These are phyloP conservation scores for Flaveria linearis DNA, from an alignment of 129 eudicot species.

Conservation along the genomic window DNA sequence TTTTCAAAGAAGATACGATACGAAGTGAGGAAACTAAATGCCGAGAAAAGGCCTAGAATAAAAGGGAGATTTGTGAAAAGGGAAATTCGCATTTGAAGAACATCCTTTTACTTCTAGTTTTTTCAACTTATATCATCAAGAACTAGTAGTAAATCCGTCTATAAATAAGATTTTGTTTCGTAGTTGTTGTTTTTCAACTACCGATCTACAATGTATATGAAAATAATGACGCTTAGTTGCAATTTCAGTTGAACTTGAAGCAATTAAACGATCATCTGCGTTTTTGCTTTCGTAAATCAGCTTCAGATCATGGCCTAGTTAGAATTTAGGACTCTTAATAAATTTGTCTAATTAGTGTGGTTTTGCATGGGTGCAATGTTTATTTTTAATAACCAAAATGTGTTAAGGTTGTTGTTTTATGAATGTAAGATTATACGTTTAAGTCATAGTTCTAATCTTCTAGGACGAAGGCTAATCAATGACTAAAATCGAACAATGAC, in stretches of 20 bases:
- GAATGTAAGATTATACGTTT: too few species aligned
- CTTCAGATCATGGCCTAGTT: not conserved
- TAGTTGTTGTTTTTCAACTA: not conserved
- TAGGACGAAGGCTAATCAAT: too few species aligned
- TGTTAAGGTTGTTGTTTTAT: too few species aligned
- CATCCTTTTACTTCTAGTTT: not conserved
- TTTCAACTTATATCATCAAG: not conserved
- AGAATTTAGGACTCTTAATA: not conserved
- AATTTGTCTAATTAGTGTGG: too few species aligned
- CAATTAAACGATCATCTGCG: not conserved
- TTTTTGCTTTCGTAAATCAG: not conserved
- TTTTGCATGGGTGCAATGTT: too few species aligned
- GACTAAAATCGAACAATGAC: too few species aligned
- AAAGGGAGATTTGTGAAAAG: conserved; percentile 95
- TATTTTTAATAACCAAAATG: not conserved
- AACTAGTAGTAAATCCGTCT: not conserved
- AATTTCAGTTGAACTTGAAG: not conserved
- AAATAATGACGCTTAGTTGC: not conserved
- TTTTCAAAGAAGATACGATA: conserved; percentile 88
- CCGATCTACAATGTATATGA: not conserved
- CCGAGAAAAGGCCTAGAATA: conserved; percentile 94
- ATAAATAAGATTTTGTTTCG: not conserved
- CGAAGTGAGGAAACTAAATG: conserved; percentile 92
- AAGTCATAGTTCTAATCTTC: too few species aligned
- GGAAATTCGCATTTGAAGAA: conserved; percentile 26